Percentiles rank a stretch among this genome's conserved stretches.
Evolutionary conservation across 495 filamentous ascomycete genomes (phyloP).

Genomic region (Stereocaulon alpinum): DNA sequence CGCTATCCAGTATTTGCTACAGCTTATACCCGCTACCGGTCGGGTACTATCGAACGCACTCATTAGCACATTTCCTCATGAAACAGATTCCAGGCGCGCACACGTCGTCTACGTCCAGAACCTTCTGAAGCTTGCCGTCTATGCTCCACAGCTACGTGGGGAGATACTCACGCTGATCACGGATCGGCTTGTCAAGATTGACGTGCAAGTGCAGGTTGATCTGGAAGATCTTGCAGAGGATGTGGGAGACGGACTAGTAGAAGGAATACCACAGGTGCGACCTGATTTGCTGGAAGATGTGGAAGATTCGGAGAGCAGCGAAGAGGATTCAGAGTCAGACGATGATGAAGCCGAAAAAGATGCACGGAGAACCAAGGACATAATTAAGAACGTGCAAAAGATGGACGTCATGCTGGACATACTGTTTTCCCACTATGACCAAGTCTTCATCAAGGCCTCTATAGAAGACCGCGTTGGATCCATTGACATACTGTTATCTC

Average conservation of each 20-base stretch:
- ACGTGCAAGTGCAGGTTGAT: slow-evolving; percentile 88
- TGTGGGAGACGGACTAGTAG: slow-evolving; percentile 42
- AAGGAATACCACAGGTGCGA: slow-evolving; percentile 17
- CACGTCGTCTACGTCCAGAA: slow-evolving; percentile 74
- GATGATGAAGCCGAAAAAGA: slow-evolving; percentile 39
- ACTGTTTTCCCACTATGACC: slow-evolving; percentile 72
- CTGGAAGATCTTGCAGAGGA: slow-evolving; percentile 77
- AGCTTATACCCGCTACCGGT: slow-evolving; percentile 68
- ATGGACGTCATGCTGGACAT: slow-evolving; percentile 87
- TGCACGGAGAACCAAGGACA: slow-evolving; percentile 40
- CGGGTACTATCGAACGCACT: slow-evolving; percentile 56
- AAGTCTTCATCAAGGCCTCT: slow-evolving; percentile 48
- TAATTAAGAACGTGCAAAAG: slow-evolving; percentile 76
- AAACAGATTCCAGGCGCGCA: slow-evolving; percentile 57
- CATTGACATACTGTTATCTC: slow-evolving; percentile 64
- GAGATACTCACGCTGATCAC: slow-evolving; percentile 78
- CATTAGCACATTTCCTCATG: slow-evolving; percentile 58
- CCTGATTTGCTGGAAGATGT: slow-evolving; percentile 29
- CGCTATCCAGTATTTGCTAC: slow-evolving; percentile 62
- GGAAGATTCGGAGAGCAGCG: slow-evolving; percentile 27
- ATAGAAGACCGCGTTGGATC: slow-evolving; percentile 37
- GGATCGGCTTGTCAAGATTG: slow-evolving; percentile 77
- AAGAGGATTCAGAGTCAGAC: slow-evolving; percentile 42
- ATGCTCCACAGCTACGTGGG: slow-evolving; percentile 67
- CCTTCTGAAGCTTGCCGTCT: slow-evolving; percentile 59